Evolutionary conservation across 306 rosid species (phyloP), one percentile per base, ranked within the genome.

Genomic region (Castanea sativa): DNA sequence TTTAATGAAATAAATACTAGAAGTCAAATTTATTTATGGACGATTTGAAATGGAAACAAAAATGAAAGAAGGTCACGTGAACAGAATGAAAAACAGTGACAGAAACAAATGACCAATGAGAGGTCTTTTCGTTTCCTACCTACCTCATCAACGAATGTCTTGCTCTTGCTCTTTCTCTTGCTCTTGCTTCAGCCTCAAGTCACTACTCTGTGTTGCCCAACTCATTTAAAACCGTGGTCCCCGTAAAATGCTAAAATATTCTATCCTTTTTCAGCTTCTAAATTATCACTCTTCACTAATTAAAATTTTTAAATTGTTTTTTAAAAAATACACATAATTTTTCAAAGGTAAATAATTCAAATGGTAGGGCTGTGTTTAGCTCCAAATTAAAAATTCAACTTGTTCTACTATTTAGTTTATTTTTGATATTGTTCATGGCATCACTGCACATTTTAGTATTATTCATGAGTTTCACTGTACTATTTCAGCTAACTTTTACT

Each of bases 71-170:
- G 5, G 16, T 71, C 82, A 71, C 58, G 58, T 65, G 81, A 79
- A 65, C 58, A 57, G 73, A 80, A 73, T 76, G 82, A 59, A 55
- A 83, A 71, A 30, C 69, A 59, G 12, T 25, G 72, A 33, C 64
- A 76, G 27, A 69, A 64, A 67, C 29, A 25, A 29, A 63, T 43
- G 51, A 57, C 21, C 4, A 1, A 57, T 58, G 11, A 55, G 59
- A 59, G 7, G 56, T 4, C 33, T 74, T 61, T 55, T 51, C 73
- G 35, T 78, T 74, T 68, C 18, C 71, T 13, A 81, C 77, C 80
- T 74, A 80, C 69, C 80, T 49, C 35, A 25, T 69, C 13, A 64
- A 77, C 41, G 55, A 64, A 53, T 33, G 30, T 52, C 68, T 38
- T 35, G 33, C 68, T 6, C 58, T 49, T 60, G 5, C 59, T 60